Evolutionary conservation across 2,329 filamentous ascomycete genomes (phyloP).

Genomic region (Ciborinia camelliae): DNA sequence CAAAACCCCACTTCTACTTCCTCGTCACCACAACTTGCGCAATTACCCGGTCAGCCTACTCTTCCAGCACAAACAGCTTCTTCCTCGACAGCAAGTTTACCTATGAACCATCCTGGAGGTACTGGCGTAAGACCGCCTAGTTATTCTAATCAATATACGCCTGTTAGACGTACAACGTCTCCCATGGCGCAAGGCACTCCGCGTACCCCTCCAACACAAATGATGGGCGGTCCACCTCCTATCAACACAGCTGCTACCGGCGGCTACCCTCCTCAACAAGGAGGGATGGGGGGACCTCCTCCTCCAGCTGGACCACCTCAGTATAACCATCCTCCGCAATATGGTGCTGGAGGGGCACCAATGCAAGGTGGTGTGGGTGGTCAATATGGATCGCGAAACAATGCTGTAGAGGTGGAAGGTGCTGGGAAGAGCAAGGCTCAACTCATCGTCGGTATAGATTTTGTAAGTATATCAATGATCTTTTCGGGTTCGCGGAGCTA

Average conservation of each 20-base stretch:
- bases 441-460: constrained; percentile 97
- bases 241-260: constrained; percentile 61
- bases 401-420: constrained; percentile 74
- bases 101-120: constrained; percentile 61
- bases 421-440: constrained; percentile 90
- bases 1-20: constrained; percentile 35
- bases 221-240: constrained; percentile 58
- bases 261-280: constrained; percentile 55
- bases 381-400: constrained; percentile 39
- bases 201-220: constrained; percentile 37
- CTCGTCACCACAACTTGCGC: constrained; percentile 30
- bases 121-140: constrained; percentile 60
- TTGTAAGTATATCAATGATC: constrained; percentile 59
- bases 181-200: constrained; percentile 35
- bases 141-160: constrained; percentile 57
- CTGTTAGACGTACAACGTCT: constrained; percentile 50
- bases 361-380: constrained; percentile 29
- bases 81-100: constrained; percentile 50
- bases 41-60: constrained; percentile 30
- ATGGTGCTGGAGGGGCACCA: constrained; percentile 30
- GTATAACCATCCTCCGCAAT: constrained; percentile 36
- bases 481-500: constrained; percentile 18
- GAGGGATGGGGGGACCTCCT: constrained; percentile 39
- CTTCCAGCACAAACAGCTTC: constrained; percentile 41
- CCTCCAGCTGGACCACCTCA: constrained; percentile 35